These are phyloP conservation scores for Cutaneotrichosporon daszewskae DNA, from an alignment of 1,284 basidiomycete species.

Conservation along the genomic window DNA sequence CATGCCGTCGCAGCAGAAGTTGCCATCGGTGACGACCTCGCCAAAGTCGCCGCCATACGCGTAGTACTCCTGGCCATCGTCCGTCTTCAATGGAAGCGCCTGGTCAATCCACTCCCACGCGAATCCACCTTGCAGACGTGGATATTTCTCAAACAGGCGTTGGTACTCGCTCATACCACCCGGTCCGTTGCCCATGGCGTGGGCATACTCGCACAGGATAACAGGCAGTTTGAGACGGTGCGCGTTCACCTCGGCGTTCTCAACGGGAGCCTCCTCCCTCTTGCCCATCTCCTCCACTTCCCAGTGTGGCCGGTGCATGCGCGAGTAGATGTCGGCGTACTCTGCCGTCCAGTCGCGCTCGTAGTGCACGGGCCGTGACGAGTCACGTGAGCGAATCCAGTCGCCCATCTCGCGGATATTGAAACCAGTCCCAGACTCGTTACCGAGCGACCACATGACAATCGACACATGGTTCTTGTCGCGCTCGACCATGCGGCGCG, in stretches of 20 bases:
- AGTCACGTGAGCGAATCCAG: slow-evolving; percentile 18
- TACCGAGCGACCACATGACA: slow-evolving; percentile 27
- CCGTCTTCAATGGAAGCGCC: slow-evolving; percentile 10
- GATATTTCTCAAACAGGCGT: slow-evolving; percentile 23
- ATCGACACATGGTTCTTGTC: slow-evolving; percentile 29
- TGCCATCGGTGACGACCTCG: slow-evolving; percentile 22
- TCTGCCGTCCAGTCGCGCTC: slow-evolving; percentile 19
- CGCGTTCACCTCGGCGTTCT: slow-evolving; percentile 7
- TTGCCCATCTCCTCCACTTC: slow-evolving; percentile 18
- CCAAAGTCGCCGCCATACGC: slow-evolving; percentile 29
- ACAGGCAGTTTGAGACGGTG: slow-evolving; percentile 13
- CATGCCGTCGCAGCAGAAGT: slow-evolving; percentile 23
- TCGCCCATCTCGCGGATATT: slow-evolving; percentile 23
- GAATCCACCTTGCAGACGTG: slow-evolving; percentile 21
- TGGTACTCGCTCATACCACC: slow-evolving; percentile 23
- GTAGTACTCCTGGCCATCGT: slow-evolving; percentile 14
- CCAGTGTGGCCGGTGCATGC: slow-evolving; percentile 20
- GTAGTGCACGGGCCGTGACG: slow-evolving; percentile 22
- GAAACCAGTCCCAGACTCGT: slow-evolving; percentile 19
- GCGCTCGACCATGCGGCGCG: slow-evolving; percentile 19
- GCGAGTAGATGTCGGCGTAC: slow-evolving; percentile 19
- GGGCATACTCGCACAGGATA: slow-evolving; percentile 23
- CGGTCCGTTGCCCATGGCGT: slow-evolving; percentile 28
- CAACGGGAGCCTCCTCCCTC: slow-evolving; percentile 2
- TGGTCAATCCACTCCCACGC: slow-evolving; percentile 33